These are phyloP conservation scores for Paraphaeosphaeria minitans DNA, from an alignment of 2,329 filamentous ascomycete genomes.

Conservation along the genomic window DNA sequence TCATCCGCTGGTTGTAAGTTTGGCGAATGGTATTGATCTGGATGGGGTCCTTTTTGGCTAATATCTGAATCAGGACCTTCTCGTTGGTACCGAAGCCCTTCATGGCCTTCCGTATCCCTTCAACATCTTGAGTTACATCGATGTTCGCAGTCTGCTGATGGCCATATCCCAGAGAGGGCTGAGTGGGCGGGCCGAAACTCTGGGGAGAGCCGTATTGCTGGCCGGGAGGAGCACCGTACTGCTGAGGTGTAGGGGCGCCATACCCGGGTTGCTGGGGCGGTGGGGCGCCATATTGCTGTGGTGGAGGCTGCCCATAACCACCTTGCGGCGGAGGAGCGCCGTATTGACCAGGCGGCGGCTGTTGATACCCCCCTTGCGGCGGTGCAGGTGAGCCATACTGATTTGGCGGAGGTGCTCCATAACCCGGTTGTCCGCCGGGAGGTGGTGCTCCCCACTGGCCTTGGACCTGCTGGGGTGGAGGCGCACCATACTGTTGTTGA, in stretches of 20 bases:
- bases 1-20: constrained; percentile 66
- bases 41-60: constrained; percentile 76
- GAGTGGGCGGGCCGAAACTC: constrained; percentile 44
- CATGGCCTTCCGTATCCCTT: constrained; percentile 79
- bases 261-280: constrained; percentile 17
- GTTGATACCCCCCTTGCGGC: constrained; percentile 30
- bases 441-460: constrained; percentile 5
- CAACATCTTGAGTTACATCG: constrained; percentile 71
- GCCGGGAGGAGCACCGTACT: constrained; percentile 40
- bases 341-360: constrained; percentile 26
- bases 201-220: constrained; percentile 42
- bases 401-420: constrained; percentile 18
- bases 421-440: constrained; percentile 18
- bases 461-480: constrained; percentile 19
- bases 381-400: constrained; percentile 30
- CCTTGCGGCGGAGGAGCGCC: constrained; percentile 21
- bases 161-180: constrained; percentile 73
- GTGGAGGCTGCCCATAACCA: constrained; percentile 38
- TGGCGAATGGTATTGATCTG: constrained; percentile 69
- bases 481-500: constrained; percentile 13
- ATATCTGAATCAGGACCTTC: constrained; percentile 70
- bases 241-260: constrained; percentile 24
- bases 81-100: constrained; percentile 94
- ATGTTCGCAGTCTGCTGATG: constrained; percentile 63
- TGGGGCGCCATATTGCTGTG: constrained; percentile 31